Evolutionary conservation across 768 basidiomycete genomes (phyloP), one percentile per base, ranked within the genome.

Genomic region (Mycena olivaceomarginata): DNA sequence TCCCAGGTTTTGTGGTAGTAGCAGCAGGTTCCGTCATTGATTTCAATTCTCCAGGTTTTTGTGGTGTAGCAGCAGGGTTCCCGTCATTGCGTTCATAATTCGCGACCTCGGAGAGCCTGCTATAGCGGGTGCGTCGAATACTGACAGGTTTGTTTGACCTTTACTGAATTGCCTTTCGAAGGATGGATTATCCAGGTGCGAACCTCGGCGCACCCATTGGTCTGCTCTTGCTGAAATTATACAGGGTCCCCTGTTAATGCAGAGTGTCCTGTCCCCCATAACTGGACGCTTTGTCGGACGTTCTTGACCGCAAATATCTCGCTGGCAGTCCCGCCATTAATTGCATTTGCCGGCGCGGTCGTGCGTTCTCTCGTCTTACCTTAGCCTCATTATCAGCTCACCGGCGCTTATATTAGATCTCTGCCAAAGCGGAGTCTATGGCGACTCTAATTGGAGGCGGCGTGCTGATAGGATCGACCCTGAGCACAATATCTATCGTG

Each of bases 231-330:
- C 40, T 53, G 11, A 70, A 25, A 31, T 4, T 48, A 51, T 31
- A 7, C 48, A 77, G 78, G 79, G 79, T 18, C 79, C 79, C n/a
- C 65, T 80, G 4, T 57, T 80, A 2, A 80, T 80, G 73, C 79
- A 80, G 67, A 78, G 70, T 11, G 79, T 80, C 6, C 37, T 80
- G 25, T 78, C 74, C 15, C 79, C 79, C 16, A 48, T 78, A 16
- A 60, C 78, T 64, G 79, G 79, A 10, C 73, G 79, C n/a, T 4
- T 74, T 80, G 51, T 80, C 79, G 13, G 79, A 80, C 59, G 79
- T 80, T 15, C 72, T 80, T 9, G 79, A 80, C 63, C 77, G 79
- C 62, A 80, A 80, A 60, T 80, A 80, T 63, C 68, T 80, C 8
- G 74, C 79, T 39, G 77, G 76, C 13, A n/a, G 13, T 80, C 18